Evolutionary conservation across 495 filamentous ascomycete genomes (phyloP), one percentile per base, ranked within the genome.

Genomic region (Mytilinidion resinicola): DNA sequence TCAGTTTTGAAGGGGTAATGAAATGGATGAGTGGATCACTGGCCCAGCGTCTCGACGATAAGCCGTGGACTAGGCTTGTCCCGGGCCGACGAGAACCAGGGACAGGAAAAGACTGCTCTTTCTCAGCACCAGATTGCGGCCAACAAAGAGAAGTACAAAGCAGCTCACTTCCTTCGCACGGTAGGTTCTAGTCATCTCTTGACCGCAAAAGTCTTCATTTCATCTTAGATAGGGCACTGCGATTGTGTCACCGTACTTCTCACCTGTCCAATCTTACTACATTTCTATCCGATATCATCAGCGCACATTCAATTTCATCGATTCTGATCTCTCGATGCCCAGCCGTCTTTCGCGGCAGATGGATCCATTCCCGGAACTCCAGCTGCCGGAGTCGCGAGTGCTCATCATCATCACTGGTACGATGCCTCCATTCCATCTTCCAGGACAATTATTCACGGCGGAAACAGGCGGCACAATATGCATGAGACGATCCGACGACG

Each of bases 341-440:
- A n/a, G 44, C 34, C 25, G 38, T 14, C 41, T 61, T 0, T 20
- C 56, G 1, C 14, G 37, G 38, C 51, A 56, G 12, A 66, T 66
- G 64, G 64, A 59, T 35, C 3, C 48, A 9, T 67, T 60, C 34
- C 56, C 63, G 11, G 64, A 67, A 41, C 12, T 67, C 12, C 64
- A 63, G 57, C 54, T 65, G n/a, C 82, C 82, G 1, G 91, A 96
- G 70, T 88, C 89, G 0, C 77, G 90, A 55, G 88, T 96, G 8
- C 76, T 96, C 55, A 86, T 96, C 59, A 89, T 96, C 73, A 92
- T 92, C 81, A 96, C 91, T 12, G 91, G 67, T 70, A 33, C 11
- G 58, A 25, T 15, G 34, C 1, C 14, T 19, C 15, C 14, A 48
- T 14, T 25, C 25, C 30, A 14, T 7, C 20, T 36, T 9, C 38